phyloP scores from a whole-genome alignment of 2,329 filamentous ascomycete species.

The Fusarium redolens region DNA sequence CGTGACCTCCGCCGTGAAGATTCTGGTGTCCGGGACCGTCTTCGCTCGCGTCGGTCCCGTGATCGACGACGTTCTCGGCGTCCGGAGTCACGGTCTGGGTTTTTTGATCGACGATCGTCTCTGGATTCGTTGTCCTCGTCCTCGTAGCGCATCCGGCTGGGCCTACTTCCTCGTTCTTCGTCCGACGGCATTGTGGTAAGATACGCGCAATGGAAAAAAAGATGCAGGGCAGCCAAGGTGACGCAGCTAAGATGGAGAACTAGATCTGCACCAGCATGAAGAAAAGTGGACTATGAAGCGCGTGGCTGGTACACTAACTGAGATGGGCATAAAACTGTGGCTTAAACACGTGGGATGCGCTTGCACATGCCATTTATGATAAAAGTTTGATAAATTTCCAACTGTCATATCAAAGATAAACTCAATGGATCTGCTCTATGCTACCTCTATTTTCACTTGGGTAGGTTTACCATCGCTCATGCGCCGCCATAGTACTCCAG shows the following conservation, averaged over 20 bases:
- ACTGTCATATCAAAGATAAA: conserved; percentile 33
- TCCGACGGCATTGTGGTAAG: conserved; percentile 44
- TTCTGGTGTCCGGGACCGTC: conserved; percentile 50
- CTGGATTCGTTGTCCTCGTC: conserved; percentile 31
- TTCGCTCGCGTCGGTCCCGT: conserved; percentile 46
- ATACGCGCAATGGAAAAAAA: neutral
- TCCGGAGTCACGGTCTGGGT: conserved; percentile 39
- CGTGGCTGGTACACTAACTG: conserved; percentile 18
- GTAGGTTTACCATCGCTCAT: conserved; percentile 19
- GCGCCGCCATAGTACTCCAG: conserved; percentile 30
- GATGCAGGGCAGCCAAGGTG: conserved; percentile 10
- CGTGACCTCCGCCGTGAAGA: conserved; percentile 40
- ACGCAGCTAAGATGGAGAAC: conserved; percentile 18
- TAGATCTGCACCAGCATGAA: conserved; percentile 11
- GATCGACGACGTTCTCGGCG: conserved; percentile 45
- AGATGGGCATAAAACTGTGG: neutral
- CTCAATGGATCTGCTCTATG: conserved; percentile 22
- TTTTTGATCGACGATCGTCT: conserved; percentile 40
- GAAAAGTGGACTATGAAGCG: conserved; percentile 15
- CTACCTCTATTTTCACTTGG: conserved; percentile 1
- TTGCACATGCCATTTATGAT: conserved; percentile 22
- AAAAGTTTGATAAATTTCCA: conserved; percentile 28
- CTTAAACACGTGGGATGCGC: conserved; percentile 23
- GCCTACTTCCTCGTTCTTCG: conserved; percentile 36
- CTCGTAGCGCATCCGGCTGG: conserved; percentile 33